Evolutionary conservation across 805 yeast species (phyloP), one percentile per base, ranked within the genome.

Genomic region (Suhomyces kilbournensis): DNA sequence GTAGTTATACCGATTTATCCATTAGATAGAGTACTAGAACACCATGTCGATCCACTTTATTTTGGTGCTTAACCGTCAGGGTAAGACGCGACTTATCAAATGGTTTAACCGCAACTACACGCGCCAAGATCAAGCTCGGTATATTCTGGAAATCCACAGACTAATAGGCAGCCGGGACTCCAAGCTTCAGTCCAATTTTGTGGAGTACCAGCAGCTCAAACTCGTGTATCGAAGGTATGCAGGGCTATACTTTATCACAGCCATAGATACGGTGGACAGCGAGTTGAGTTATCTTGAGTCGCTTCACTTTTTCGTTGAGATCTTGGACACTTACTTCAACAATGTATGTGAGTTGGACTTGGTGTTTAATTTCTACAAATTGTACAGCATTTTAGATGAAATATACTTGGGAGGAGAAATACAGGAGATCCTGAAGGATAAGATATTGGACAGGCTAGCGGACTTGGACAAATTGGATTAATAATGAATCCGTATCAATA

Each of bases 311-410:
- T 82, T 93, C 56, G 97, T 93, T 17, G 97, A 94, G 69, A 83
- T 90, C 7, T 72, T 93, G 51, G 98, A 93, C 67, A 77, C 84
- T 10, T 90, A 85, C 66, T 93, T 93, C 62, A 86, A 90, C 57
- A 90, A 85, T 62, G 98, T 93, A 7, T 92, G 97, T 71, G 97
- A 93, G 69, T 77, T 93, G 59, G 98, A 93, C 66, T 78, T 94
- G 52, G 96, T 94, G 19, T 94, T 92, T 75, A 90, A 91, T 69
- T 93, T 93, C 69, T 85, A 86, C 75, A 90, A 87, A 67, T 85
- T 90, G 10, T 89, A 91, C 67, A 77, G 81, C 50, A 86, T 91
- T 7, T 67, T 94, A 53, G 97, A 94, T 66, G 97, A 92, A 68
- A 79, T 94, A 66, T 90, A 86, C 61, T 65, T 90, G 46, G 96